Conservation (phyloP, 228 moss, liverwort and hornwort genomes). For the Sphagnum magellanicum region DNA sequence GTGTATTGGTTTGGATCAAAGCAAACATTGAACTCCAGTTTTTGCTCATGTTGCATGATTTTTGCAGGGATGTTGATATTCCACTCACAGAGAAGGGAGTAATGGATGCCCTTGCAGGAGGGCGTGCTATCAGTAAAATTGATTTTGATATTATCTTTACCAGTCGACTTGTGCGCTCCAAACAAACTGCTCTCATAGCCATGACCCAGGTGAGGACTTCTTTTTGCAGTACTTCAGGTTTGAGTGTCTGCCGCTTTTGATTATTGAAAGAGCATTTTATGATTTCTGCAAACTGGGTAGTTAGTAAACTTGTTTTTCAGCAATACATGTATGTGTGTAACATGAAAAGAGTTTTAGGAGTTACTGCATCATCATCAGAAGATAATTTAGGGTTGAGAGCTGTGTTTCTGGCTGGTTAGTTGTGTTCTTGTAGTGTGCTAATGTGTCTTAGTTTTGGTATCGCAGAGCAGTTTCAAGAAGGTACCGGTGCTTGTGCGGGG, state of each 20-base stretch:
- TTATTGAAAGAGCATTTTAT: too few relatives aligned
- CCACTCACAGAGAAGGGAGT: constrained; percentile 87
- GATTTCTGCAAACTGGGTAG: too few relatives aligned
- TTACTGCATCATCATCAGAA: too few relatives aligned
- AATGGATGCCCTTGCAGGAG: constrained; percentile 82
- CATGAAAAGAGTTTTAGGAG: too few relatives aligned
- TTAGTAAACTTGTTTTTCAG: too few relatives aligned
- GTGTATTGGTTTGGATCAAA: too few relatives aligned
- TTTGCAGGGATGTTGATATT: constrained; percentile 81
- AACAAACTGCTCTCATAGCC: constrained; percentile 87
- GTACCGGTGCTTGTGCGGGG: constrained; percentile 88
- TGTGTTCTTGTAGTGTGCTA: background rate
- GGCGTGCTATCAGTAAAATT: constrained; percentile 71
- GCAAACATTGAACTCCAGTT: too few relatives aligned
- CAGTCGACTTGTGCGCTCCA: constrained; percentile 87
- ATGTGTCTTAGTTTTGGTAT: background rate
- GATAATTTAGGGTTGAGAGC: too few relatives aligned
- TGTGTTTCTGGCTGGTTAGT: too few relatives aligned
- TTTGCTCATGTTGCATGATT: too few relatives aligned
- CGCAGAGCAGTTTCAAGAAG: constrained; percentile 72
- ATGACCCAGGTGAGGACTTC: constrained; percentile 66
- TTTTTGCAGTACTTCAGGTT: background rate
- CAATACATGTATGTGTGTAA: too few relatives aligned
- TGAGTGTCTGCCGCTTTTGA: too few relatives aligned
- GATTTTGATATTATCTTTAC: constrained; percentile 94